phyloP scores from a whole-genome alignment of 108 stramenopile genomes.

The Nannochloropsis gaditana region DNA sequence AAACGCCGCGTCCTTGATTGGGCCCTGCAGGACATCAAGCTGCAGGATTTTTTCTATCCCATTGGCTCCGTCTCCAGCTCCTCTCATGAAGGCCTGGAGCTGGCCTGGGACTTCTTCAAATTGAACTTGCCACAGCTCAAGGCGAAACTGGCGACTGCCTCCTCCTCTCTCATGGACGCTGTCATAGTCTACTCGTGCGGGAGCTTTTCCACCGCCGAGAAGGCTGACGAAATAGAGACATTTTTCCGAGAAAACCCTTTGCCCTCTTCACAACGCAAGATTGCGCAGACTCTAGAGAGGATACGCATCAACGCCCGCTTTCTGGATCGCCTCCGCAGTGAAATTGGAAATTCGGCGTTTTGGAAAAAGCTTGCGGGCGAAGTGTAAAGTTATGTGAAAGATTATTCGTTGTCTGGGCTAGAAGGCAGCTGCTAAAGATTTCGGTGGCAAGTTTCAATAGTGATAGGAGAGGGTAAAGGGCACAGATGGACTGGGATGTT shows the following conservation, averaged over 20 bases:
- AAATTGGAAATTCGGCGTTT: constrained; percentile 17
- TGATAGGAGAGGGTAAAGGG: too few species aligned
- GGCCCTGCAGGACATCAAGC: constrained; percentile 80
- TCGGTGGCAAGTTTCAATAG: too few species aligned
- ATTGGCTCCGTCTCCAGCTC: constrained; percentile 70
- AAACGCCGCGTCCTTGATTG: constrained; percentile 76
- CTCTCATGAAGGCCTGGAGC: constrained; percentile 65
- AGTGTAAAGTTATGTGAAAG: background rate
- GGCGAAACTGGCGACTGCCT: constrained; percentile 74
- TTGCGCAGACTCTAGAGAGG: constrained; percentile 42
- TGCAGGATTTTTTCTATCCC: constrained; percentile 96
- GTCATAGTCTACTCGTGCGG: constrained; percentile 73
- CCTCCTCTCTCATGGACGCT: constrained; percentile 79
- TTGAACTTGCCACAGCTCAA: constrained; percentile 70
- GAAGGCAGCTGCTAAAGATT: too few species aligned
- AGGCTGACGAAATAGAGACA: constrained; percentile 79
- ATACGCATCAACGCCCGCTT: constrained; percentile 36
- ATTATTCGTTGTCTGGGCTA: too few species aligned
- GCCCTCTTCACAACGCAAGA: constrained; percentile 67
- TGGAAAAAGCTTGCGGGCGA: background rate
- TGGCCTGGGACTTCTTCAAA: constrained; percentile 82
- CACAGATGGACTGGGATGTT: too few species aligned
- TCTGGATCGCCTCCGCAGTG: constrained; percentile 23
- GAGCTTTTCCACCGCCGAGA: constrained; percentile 65
- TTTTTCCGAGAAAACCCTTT: constrained; percentile 70